Base-by-base conservation (phyloP, 441 rosid genomes). In the Populus trichocarpa region DNA sequence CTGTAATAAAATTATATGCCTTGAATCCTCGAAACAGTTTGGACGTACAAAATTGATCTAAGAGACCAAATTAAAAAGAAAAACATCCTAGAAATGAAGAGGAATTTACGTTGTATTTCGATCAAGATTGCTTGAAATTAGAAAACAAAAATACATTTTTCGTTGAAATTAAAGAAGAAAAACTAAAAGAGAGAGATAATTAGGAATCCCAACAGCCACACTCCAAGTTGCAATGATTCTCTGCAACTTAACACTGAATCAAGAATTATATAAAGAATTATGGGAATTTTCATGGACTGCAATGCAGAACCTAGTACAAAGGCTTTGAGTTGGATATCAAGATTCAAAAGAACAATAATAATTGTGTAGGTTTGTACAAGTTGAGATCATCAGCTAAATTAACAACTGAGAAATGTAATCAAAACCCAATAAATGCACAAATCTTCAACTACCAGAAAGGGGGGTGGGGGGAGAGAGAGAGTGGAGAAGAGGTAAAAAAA, bases 331-430 rank as follows among this genome's bases (percentile, higher is more conserved):
- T 63, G 10, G 66, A 63, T 4, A 63, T 10, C 66, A 63, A 23
- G 14, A 63, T 63, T 22, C 28, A 63, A 22, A 63, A 63, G 14
- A 25, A 23, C 28, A 10, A 4, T 10, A 77, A 74, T 67, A 71
- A 71, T 74, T 53, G 82, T 73, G 74, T 75, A 74, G 85, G 79
- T 77, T 63, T 77, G 69, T 80, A 70, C 57, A 68, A 72, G 83
- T 75, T 75, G 72, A 73, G 79, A 75, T 80, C 53, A 75, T 65
- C 76, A 66, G 81, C 46, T 59, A 32, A 77, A 40, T 40, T 40
- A 40, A 78, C 81, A 72, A 76, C 77, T 75, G 76, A 53, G 79
- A 76, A 40, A 69, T 59, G 78, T 42, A 69, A 61, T 69, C 50
- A 72, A 73, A 75, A 67, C 61, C 75, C 74, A 72, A 66, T 69